These are phyloP conservation scores for Aspergillus calidoustus DNA, from an alignment of 2,329 filamentous ascomycete species.

Conservation along the genomic window DNA sequence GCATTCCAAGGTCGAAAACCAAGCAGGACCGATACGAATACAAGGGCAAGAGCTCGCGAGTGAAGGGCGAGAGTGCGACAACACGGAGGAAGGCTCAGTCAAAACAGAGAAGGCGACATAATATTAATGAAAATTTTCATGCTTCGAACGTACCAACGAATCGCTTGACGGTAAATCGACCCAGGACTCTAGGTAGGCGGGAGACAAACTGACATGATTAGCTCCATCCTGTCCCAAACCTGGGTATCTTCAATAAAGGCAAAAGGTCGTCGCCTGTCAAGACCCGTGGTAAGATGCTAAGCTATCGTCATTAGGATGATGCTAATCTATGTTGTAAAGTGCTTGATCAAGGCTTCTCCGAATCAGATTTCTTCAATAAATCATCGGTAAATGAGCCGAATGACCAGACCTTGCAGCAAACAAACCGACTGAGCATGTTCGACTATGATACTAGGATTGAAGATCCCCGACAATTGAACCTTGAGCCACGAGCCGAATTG, in stretches of 20 bases:
- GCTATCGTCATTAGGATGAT: not conserved
- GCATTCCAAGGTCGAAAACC: constrained; percentile 60
- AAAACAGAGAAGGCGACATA: constrained; percentile 31
- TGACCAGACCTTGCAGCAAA: not conserved
- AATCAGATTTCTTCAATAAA: constrained; percentile 27
- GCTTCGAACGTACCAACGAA: constrained; percentile 58
- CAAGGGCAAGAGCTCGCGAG: constrained; percentile 26
- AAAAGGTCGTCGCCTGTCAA: constrained; percentile 38
- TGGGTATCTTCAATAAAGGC: constrained; percentile 44
- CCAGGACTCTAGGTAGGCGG: not conserved
- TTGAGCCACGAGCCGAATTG: not conserved
- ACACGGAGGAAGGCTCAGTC: constrained; percentile 31
- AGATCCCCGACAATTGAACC: not conserved
- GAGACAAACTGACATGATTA: constrained; percentile 20
- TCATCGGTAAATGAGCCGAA: not conserved
- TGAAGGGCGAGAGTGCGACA: constrained; percentile 8
- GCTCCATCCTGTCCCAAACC: constrained; percentile 28
- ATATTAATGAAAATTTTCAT: constrained; percentile 61
- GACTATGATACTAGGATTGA: not conserved
- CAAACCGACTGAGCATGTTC: not conserved
- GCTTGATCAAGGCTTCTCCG: constrained; percentile 29
- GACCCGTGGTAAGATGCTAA: constrained; percentile 15
- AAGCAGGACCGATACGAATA: constrained; percentile 61
- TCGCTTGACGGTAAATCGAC: constrained; percentile 56
- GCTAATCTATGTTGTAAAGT: constrained; percentile 11